phyloP scores from a whole-genome alignment of 2,329 filamentous ascomycete genomes.

The Aspergillus brasiliensis region DNA sequence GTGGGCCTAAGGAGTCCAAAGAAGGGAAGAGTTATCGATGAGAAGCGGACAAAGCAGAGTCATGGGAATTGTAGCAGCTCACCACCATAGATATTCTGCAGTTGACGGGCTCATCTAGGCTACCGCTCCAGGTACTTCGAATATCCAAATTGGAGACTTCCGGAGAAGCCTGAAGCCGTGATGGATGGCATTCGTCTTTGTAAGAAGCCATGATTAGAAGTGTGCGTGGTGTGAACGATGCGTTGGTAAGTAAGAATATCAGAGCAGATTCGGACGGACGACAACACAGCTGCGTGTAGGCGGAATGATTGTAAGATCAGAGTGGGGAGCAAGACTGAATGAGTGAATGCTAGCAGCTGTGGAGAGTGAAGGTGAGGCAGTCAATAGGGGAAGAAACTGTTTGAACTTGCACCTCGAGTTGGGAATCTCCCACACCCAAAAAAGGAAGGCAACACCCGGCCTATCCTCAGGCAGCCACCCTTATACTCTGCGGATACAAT shows the following conservation, averaged over 20 bases:
- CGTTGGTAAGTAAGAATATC: background rate
- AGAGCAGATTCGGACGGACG: background rate
- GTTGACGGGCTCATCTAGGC: constrained; percentile 24
- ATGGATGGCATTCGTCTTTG: background rate
- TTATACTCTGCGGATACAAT: background rate
- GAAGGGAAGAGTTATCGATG: background rate
- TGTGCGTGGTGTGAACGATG: background rate
- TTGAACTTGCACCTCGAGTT: too few species aligned
- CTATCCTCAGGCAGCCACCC: background rate
- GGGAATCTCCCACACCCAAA: background rate
- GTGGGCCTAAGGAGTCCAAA: constrained; percentile 23
- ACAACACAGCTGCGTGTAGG: background rate
- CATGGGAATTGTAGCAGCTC: constrained; percentile 8
- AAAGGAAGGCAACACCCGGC: background rate
- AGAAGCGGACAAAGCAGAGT: background rate
- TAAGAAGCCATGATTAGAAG: constrained; percentile 4
- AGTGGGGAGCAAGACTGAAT: background rate
- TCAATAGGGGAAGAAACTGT: background rate
- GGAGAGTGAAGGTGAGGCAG: background rate
- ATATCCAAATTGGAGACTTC: constrained; percentile 34
- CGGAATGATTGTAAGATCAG: background rate
- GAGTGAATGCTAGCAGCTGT: background rate
- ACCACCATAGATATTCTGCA: constrained; percentile 36
- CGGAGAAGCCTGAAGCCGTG: constrained; percentile 9
- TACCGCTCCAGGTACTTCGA: constrained; percentile 35